Conservation (phyloP, 768 basidiomycete species). For the Leccinum longicurvipes region DNA sequence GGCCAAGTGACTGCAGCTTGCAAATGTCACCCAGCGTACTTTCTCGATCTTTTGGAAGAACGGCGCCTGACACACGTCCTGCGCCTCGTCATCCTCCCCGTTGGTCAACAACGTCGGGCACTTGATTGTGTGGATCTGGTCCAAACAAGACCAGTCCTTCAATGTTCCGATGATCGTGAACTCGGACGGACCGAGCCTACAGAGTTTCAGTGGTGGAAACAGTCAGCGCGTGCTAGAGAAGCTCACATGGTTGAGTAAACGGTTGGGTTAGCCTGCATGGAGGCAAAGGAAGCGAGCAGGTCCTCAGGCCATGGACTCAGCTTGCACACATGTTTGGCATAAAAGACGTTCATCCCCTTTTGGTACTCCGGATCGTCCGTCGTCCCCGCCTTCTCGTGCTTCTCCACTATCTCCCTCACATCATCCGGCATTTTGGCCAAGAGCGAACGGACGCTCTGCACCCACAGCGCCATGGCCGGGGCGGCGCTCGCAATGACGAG, state of each 20-base stretch:
- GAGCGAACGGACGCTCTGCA: conserved; percentile 22
- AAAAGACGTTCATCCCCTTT: conserved; percentile 27
- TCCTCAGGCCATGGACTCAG: conserved; percentile 35
- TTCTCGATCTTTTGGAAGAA: conserved; percentile 33
- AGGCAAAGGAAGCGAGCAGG: conserved; percentile 23
- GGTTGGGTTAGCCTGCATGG: conserved; percentile 28
- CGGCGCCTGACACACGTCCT: conserved; percentile 33
- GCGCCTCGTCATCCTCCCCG: conserved; percentile 37
- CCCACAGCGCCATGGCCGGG: conserved; percentile 31
- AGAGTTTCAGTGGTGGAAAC: not conserved
- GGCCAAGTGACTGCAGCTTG: conserved; percentile 19
- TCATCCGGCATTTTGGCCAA: conserved; percentile 27
- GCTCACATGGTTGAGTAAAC: conserved; percentile 36
- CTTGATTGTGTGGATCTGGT: conserved; percentile 38
- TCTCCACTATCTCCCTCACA: conserved; percentile 26
- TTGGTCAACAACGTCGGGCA: conserved; percentile 40
- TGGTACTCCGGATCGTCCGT: conserved; percentile 33
- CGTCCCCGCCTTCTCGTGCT: conserved; percentile 35
- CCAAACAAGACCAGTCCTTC: conserved; percentile 46
- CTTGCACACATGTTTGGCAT: conserved; percentile 34
- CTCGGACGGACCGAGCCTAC: conserved; percentile 29
- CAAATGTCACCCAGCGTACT: conserved; percentile 35
- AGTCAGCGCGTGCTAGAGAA: not conserved
- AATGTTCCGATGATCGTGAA: conserved; percentile 40
- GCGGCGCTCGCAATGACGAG: conserved; percentile 34